phyloP scores from a whole-genome alignment of 1,284 basidiomycete genomes.

The Boletus mariae region DNA sequence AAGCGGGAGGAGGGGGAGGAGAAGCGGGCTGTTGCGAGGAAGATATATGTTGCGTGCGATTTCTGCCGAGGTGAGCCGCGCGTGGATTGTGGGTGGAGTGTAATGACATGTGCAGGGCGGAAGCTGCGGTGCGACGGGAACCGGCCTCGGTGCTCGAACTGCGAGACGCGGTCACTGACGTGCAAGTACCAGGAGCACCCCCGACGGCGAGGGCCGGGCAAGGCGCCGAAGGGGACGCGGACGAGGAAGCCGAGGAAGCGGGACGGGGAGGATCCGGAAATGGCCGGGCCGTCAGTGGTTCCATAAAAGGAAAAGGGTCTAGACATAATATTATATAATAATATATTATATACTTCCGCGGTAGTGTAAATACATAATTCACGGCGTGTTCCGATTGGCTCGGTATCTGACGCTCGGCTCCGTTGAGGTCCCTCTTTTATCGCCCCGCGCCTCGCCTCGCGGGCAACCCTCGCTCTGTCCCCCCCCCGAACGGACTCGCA shows the following conservation, averaged over 20 bases:
- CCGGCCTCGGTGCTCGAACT: slow-evolving; percentile 58
- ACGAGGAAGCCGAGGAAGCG: slow-evolving; percentile 27
- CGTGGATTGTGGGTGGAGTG: neutral
- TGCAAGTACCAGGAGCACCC: slow-evolving; percentile 55
- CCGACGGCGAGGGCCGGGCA: slow-evolving; percentile 68
- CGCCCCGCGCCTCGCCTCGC: slow-evolving; percentile 38
- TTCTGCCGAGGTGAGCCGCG: slow-evolving; percentile 62
- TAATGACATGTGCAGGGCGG: slow-evolving; percentile 43
- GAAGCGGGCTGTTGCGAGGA: slow-evolving; percentile 22
- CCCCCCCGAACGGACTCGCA: slow-evolving; percentile 14
- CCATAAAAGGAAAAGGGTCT: slow-evolving; percentile 28
- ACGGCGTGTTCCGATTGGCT: slow-evolving; percentile 33
- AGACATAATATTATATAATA: slow-evolving; percentile 27
- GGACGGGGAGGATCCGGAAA: slow-evolving; percentile 22
- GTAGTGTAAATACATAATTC: slow-evolving; percentile 17
- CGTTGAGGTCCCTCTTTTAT: slow-evolving; percentile 38
- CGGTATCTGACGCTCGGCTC: slow-evolving; percentile 39
- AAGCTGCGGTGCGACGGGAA: slow-evolving; percentile 69
- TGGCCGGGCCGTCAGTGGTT: slow-evolving; percentile 24
- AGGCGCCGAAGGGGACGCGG: slow-evolving; percentile 50
- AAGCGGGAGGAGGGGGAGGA: slow-evolving; percentile 18
- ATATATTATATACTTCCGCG: slow-evolving; percentile 32
- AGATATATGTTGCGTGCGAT: slow-evolving; percentile 53
- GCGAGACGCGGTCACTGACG: slow-evolving; percentile 42
- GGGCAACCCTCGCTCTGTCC: slow-evolving; percentile 36